Evolutionary conservation across 2,329 filamentous ascomycete genomes (phyloP).

Genomic region (Ascochyta lentis): DNA sequence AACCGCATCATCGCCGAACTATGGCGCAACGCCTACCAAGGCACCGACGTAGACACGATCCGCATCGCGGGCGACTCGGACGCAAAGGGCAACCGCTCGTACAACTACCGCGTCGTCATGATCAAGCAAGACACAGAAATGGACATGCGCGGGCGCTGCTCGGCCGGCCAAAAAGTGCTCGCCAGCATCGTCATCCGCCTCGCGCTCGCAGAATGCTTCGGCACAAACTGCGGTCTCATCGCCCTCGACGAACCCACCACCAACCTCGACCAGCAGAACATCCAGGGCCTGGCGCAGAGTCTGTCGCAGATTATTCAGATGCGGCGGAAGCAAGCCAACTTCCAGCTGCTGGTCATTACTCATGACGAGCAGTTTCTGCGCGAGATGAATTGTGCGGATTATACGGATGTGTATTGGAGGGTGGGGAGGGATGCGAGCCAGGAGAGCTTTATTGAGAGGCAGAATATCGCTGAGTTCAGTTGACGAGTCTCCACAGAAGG

Average conservation of each 20-base stretch:
- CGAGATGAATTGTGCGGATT: conserved; percentile 93
- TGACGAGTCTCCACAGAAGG: neutral
- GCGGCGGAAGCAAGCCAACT: conserved; percentile 86
- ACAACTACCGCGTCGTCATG: conserved; percentile 98
- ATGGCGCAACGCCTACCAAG: conserved; percentile 97
- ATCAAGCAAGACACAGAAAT: conserved; percentile 96
- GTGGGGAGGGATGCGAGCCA: conserved; percentile 83
- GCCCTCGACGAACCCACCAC: conserved; percentile 97
- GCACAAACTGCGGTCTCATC: conserved; percentile 93
- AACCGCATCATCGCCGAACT: conserved; percentile 93
- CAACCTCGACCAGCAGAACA: conserved; percentile 95
- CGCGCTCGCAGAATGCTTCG: conserved; percentile 94
- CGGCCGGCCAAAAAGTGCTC: conserved; percentile 93
- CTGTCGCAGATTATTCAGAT: conserved; percentile 86
- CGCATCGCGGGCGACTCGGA: conserved; percentile 93
- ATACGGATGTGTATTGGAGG: conserved; percentile 89
- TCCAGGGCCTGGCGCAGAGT: conserved; percentile 82
- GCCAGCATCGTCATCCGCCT: conserved; percentile 97
- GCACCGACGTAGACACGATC: conserved; percentile 96
- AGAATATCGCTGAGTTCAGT: conserved; percentile 52
- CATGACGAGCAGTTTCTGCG: conserved; percentile 96
- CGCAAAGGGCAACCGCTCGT: conserved; percentile 75
- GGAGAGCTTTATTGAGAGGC: conserved; percentile 82
- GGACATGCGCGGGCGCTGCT: conserved; percentile 99
- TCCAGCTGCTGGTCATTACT: conserved; percentile 98